Conservation (phyloP, 2,329 filamentous ascomycete genomes). For the Aspergillus thermomutatus region DNA sequence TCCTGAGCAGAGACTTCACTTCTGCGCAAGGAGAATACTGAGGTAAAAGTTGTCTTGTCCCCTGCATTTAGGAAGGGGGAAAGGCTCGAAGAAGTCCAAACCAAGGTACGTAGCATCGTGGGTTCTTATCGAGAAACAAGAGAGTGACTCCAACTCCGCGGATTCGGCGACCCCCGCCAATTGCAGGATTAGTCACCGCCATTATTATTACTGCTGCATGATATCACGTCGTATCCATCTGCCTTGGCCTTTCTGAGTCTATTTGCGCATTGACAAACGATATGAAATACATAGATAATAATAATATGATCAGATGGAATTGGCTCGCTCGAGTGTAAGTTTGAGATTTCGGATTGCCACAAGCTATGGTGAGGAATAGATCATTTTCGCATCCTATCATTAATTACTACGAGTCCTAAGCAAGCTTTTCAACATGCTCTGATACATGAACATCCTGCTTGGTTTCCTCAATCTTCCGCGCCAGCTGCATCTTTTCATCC, state of each 20-base stretch:
- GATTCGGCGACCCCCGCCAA: not conserved
- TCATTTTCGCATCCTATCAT: no score
- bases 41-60: not conserved
- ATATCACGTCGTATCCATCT: not conserved
- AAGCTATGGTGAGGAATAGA: no score
- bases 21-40: conserved; percentile 3
- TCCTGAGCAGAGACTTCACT: conserved; percentile 9
- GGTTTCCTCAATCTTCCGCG: not conserved
- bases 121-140: not conserved
- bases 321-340: no score
- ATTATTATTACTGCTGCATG: not conserved
- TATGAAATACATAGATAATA: not conserved
- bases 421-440: not conserved
- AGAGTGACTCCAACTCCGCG: not conserved
- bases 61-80: conserved; percentile 5
- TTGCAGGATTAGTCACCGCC: not conserved
- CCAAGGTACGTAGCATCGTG: not conserved
- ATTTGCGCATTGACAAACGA: not conserved
- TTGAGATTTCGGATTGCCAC: no score
- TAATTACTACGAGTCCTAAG: not conserved
- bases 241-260: not conserved
- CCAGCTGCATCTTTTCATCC: not conserved
- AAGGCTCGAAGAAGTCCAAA: not conserved
- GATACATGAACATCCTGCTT: not conserved
- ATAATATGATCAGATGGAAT: not conserved